Conservation (phyloP, 108 stramenopile species). For the Skeletonema menzelii region DNA sequence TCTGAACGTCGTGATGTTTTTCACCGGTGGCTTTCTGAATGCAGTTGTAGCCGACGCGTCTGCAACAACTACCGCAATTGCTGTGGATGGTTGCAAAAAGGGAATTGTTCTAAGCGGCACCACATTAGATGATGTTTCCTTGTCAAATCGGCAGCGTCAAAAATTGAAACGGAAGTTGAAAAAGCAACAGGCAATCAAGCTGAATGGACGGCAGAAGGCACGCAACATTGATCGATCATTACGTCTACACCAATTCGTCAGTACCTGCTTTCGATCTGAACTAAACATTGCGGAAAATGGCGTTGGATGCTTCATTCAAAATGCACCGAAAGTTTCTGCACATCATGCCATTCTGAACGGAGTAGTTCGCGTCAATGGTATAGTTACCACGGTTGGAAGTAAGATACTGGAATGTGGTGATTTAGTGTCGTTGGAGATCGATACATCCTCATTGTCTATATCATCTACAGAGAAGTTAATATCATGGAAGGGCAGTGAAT, state of each 20-base stretch:
- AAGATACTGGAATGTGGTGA: constrained; percentile 7
- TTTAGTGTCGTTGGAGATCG: constrained; percentile 14
- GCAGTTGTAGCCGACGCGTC: constrained; percentile 5
- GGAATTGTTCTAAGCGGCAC: background rate
- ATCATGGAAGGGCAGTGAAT: constrained; percentile 16
- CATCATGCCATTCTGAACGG: constrained; percentile 25
- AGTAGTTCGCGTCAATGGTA: constrained; percentile 7
- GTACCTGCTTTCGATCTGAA: constrained; percentile 15
- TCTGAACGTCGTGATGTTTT: background rate
- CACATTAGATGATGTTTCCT: background rate
- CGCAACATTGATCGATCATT: background rate
- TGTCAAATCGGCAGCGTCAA: constrained; percentile 4
- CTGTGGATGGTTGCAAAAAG: background rate
- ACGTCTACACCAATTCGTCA: constrained; percentile 20
- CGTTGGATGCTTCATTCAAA: constrained; percentile 17
- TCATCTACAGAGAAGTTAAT: constrained; percentile 1
- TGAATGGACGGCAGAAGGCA: background rate
- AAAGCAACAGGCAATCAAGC: background rate
- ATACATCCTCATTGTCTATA: background rate
- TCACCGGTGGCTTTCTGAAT: background rate
- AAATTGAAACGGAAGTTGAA: background rate
- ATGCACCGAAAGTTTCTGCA: constrained; percentile 14
- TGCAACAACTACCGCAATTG: too few relatives aligned
- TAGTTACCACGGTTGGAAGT: constrained; percentile 4
- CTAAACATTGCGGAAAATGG: constrained; percentile 21